Base-by-base conservation (phyloP, 2,329 filamentous ascomycete genomes). In the Ophiostoma sp. region DNA sequence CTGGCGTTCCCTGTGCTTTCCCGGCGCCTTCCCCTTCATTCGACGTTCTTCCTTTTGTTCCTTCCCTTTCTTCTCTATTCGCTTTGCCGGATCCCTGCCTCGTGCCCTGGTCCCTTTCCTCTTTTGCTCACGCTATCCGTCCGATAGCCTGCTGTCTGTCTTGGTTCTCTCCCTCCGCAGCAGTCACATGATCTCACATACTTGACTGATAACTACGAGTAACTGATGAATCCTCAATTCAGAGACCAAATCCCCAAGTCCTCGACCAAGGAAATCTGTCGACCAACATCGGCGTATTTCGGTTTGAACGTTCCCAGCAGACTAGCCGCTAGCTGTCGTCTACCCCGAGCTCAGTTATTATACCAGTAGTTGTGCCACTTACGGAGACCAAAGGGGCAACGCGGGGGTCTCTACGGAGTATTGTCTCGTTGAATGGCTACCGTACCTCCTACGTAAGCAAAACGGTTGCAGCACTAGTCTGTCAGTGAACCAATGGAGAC, bases 351-450 rank as follows among this genome's bases (percentile, higher is more conserved):
- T 65, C 63, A 52, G 42, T 27, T 27, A 27, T 27, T 27, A 27
- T 27, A 27, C 27, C 2, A 27, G 27, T 27, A 27, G 27, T 27
- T 27, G 27, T 27, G 27, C 47, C 41, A 58, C 8, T 47, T 68
- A 66, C 66, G 67, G 66, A 47, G 70, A 70, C 70, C 42, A 55
- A 71, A 70, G 42, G 60, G 70, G 70, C 67, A 71, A 68, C 69
- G 70, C 69, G 70, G 64, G 49, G 65, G 64, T 66, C 65, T 65
- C 66, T 49, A 60, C 27, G 27, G 27, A 27, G 27, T 52, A 42
- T 49, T 65, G 66, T 42, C 66, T 63, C 67, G 70, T 66, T 65
- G 47, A 27, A 12, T 62, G 45, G 62, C 14, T 16, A 18, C n/a
- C n/a, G n/a, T n/a, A n/a, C 27, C 27, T 27, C 27, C 27, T 27